Conservation (phyloP, 768 basidiomycete species). For the Rubroboletus pulcherrimus region DNA sequence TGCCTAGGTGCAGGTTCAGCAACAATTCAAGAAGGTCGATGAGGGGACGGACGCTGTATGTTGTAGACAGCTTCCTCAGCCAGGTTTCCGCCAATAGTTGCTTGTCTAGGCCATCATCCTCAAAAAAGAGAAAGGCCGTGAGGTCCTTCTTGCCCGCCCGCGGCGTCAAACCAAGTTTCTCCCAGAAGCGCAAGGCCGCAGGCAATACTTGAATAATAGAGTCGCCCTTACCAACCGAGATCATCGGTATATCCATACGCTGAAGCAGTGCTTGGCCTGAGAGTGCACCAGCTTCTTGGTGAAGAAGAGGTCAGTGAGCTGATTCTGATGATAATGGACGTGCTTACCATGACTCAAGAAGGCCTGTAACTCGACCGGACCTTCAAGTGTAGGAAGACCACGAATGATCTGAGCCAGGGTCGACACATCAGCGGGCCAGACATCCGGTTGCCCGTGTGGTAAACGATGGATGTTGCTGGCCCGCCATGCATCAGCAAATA, state of each 20-base stretch:
- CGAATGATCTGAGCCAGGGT: conserved; percentile 37
- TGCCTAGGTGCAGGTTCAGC: conserved; percentile 38
- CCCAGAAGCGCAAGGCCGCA: conserved; percentile 78
- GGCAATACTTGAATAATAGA: conserved; percentile 67
- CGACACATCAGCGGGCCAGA: conserved; percentile 60
- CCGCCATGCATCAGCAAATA: conserved; percentile 68
- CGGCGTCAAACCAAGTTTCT: conserved; percentile 74
- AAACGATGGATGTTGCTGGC: conserved; percentile 31
- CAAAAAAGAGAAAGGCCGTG: conserved; percentile 63
- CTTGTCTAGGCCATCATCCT: conserved; percentile 51
- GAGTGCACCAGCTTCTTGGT: not conserved
- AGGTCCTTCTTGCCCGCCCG: conserved; percentile 69
- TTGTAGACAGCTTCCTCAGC: conserved; percentile 49
- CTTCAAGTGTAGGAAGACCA: conserved; percentile 35
- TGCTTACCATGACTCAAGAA: conserved; percentile 42
- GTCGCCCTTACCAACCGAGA: conserved; percentile 66
- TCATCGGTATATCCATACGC: conserved; percentile 49
- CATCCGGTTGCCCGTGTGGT: conserved; percentile 26
- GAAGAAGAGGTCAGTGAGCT: not conserved
- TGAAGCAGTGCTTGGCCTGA: conserved; percentile 20
- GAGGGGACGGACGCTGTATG: conserved; percentile 53
- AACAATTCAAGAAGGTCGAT: not conserved
- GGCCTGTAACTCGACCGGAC: conserved; percentile 40
- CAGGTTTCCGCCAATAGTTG: conserved; percentile 51
- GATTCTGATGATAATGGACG: not conserved